Base-by-base conservation (phyloP, 495 filamentous ascomycete species). In the Penicillium diatomitis region DNA sequence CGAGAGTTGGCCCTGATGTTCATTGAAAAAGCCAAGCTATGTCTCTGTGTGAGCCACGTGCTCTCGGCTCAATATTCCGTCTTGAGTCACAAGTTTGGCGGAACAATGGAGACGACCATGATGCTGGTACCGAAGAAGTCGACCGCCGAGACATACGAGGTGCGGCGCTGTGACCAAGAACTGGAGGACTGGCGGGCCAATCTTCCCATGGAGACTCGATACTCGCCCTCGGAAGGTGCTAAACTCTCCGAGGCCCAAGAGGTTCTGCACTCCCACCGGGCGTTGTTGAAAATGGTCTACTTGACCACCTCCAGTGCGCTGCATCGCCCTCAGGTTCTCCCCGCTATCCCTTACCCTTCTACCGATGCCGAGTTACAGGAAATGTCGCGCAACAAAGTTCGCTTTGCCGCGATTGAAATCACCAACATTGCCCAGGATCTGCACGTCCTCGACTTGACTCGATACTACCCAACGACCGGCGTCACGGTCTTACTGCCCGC, bases 11-110 rank as follows among this genome's bases (percentile, higher is more conserved):
- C 88, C 3, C 66, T 83, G 48, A 85, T 95, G 85, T 95, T 88
- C 66, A 87, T 96, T 54, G 83, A 88, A 49, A 95, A 94, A 68
- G 85, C 88, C 3, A 90, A 88, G 66, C 78, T 96, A n/a, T 90
- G 86, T 58, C 74, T 89, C 33, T 84, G 82, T 63, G 85, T 96
- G 65, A 86, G 83, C 64, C 82, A 87, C 58, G 88, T 96, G 46
- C 72, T 96, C 35, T 80, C 81, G 20, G 81, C 85, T 10, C 90
- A 95, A 58, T 96, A 96, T 62, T 91, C 86, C n/a, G 86, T 92
- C 6, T 68, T 92, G 33, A 87, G 87, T 57, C 80, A 86, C 51
- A 80, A 86, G 53, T 87, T 88, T 60, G 79, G 83, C 35, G 83
- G 84, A 35, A 86, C 75, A 9, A 87, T 85, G 32, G 76, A 81